phyloP scores from a whole-genome alignment of 2,329 filamentous ascomycete species.

The Colletotrichum magnum region DNA sequence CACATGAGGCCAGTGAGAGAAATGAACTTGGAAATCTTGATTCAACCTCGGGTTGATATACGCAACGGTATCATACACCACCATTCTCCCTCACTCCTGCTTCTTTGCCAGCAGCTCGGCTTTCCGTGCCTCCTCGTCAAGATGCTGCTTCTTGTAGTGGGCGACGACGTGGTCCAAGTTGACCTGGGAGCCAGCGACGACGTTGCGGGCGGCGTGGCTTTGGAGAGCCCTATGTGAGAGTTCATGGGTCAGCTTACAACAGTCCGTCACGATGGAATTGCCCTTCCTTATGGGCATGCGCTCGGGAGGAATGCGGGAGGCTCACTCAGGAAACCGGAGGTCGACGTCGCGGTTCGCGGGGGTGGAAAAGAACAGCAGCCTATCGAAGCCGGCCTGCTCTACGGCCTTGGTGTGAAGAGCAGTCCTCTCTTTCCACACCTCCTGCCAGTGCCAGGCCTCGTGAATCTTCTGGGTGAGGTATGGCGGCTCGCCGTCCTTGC shows the following conservation, averaged over 20 bases:
- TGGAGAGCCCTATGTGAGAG: constrained; percentile 59
- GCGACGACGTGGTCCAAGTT: constrained; percentile 70
- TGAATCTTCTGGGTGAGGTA: constrained; percentile 61
- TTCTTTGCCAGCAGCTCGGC: constrained; percentile 54
- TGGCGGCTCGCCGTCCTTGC: constrained; percentile 65
- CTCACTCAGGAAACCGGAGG: constrained; percentile 71
- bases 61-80: constrained; percentile 41
- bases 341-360: constrained; percentile 61
- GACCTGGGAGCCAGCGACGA: constrained; percentile 67
- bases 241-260: constrained; percentile 32
- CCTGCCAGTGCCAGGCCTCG: constrained; percentile 62
- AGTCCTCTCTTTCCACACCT: constrained; percentile 68
- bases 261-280: neutral
- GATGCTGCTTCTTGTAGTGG: constrained; percentile 69
- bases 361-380: constrained; percentile 66
- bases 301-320: constrained; percentile 40
- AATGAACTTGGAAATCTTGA: constrained; percentile 34
- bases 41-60: constrained; percentile 39
- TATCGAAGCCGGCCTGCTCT: constrained; percentile 71
- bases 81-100: constrained; percentile 22
- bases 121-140: constrained; percentile 70
- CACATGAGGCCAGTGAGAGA: constrained; percentile 3
- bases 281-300: neutral
- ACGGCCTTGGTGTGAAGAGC: constrained; percentile 64
- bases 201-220: constrained; percentile 65